Evolutionary conservation across 305 asterid species (phyloP).

Genomic region (Solanum chacoense): DNA sequence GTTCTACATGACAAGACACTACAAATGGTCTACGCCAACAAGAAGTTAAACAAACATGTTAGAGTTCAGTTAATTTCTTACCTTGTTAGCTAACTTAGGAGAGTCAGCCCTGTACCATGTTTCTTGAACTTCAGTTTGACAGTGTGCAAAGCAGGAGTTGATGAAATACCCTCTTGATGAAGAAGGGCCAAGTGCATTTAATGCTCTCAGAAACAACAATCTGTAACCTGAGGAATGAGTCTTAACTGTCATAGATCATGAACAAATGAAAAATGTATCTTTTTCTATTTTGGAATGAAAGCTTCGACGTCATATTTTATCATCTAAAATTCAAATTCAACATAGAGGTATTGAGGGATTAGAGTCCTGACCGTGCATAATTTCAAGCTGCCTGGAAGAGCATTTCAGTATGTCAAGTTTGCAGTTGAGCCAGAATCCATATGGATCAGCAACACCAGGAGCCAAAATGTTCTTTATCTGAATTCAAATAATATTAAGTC

Average conservation of each 20-base stretch:
- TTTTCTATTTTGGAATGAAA: neutral
- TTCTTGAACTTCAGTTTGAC: constrained; percentile 33
- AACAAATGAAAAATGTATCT: neutral
- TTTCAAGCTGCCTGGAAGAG: constrained; percentile 36
- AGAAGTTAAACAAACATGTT: neutral
- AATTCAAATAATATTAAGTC: neutral
- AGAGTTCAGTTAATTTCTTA: neutral
- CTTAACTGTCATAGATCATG: neutral
- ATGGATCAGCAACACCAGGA: constrained; percentile 60
- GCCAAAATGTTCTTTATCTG: constrained; percentile 67
- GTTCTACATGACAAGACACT: neutral
- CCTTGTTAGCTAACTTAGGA: constrained; percentile 18
- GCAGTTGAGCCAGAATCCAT: constrained; percentile 58
- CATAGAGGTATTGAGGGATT: neutral
- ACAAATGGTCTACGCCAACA: neutral
- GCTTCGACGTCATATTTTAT: neutral
- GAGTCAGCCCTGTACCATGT: constrained; percentile 25
- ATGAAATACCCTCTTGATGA: constrained; percentile 26
- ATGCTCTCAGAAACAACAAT: constrained; percentile 18
- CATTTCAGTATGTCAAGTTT: constrained; percentile 52
- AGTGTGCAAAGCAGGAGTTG: constrained; percentile 32
- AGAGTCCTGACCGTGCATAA: constrained; percentile 43
- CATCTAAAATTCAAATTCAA: neutral
- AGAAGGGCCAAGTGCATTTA: constrained; percentile 10
- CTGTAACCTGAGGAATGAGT: constrained; percentile 13